Percentiles rank a stretch among this genome's conserved stretches.
Evolutionary conservation across 2,329 filamentous ascomycete genomes (phyloP).

Genomic region (Cladobotryum protrusum): DNA sequence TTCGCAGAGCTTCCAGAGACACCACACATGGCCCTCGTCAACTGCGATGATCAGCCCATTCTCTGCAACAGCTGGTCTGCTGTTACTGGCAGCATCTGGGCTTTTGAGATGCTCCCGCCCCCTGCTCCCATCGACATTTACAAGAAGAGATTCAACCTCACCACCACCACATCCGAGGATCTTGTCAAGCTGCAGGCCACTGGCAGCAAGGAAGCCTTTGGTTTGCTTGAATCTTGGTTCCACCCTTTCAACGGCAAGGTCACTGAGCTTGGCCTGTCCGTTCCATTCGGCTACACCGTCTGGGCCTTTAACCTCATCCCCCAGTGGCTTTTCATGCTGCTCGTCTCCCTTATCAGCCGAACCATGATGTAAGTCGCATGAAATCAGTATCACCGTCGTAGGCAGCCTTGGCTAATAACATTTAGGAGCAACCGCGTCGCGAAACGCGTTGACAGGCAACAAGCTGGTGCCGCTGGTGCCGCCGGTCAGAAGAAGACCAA

Average conservation of each 20-base stretch:
- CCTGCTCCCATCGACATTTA: slow-evolving; percentile 59
- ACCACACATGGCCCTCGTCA: slow-evolving; percentile 62
- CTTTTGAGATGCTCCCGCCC: slow-evolving; percentile 60
- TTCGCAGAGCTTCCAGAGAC: slow-evolving; percentile 55
- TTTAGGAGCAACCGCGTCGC: not conserved
- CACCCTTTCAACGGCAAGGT: slow-evolving; percentile 69
- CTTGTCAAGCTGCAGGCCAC: slow-evolving; percentile 54
- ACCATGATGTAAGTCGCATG: slow-evolving; percentile 63
- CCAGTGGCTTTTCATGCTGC: slow-evolving; percentile 73
- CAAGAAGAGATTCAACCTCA: slow-evolving; percentile 62
- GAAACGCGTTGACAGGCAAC: not conserved
- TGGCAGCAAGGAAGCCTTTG: slow-evolving; percentile 42
- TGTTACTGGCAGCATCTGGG: slow-evolving; percentile 57
- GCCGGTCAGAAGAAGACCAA: not conserved
- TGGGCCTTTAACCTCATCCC: slow-evolving; percentile 62
- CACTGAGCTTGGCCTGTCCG: slow-evolving; percentile 53
- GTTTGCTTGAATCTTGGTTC: slow-evolving; percentile 56
- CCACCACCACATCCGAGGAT: slow-evolving; percentile 58
- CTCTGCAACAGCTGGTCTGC: slow-evolving; percentile 71
- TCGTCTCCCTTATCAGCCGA: slow-evolving; percentile 66
- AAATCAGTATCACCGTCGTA: not conserved
- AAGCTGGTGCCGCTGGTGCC: not conserved
- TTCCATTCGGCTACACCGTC: slow-evolving; percentile 61
- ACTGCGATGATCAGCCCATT: slow-evolving; percentile 69
- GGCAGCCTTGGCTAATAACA: not conserved